phyloP scores from a whole-genome alignment of 2,329 filamentous ascomycete species.

The Alternaria sp. region DNA sequence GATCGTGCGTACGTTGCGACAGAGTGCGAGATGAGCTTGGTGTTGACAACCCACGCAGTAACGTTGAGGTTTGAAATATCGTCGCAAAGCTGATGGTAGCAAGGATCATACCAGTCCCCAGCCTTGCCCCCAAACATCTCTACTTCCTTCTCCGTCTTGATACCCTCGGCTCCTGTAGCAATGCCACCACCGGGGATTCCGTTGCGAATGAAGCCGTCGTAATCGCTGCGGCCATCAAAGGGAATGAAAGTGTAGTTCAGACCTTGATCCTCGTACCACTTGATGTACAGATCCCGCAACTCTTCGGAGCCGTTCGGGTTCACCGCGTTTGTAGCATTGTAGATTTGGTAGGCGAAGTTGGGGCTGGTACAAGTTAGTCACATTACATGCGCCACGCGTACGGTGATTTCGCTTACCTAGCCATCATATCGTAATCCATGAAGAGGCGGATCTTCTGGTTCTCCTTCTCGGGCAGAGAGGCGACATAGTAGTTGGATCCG shows the following conservation, averaged over 20 bases:
- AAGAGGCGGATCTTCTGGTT: slow-evolving; percentile 51
- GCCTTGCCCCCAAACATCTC: slow-evolving; percentile 48
- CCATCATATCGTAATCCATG: slow-evolving; percentile 55
- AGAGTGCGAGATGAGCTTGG: slow-evolving; percentile 48
- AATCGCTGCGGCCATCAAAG: slow-evolving; percentile 51
- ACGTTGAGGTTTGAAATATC: slow-evolving; percentile 48
- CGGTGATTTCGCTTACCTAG: slow-evolving; percentile 7
- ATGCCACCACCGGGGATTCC: slow-evolving; percentile 51
- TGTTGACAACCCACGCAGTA: slow-evolving; percentile 49
- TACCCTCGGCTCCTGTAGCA: slow-evolving; percentile 50
- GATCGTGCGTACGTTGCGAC: slow-evolving; percentile 46
- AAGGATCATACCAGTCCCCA: slow-evolving; percentile 48
- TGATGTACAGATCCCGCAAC: slow-evolving; percentile 46
- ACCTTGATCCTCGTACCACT: slow-evolving; percentile 46
- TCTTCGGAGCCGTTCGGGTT: slow-evolving; percentile 48
- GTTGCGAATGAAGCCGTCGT: slow-evolving; percentile 50
- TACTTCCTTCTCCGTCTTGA: slow-evolving; percentile 49
- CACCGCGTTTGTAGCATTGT: slow-evolving; percentile 47
- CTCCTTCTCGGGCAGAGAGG: slow-evolving; percentile 40
- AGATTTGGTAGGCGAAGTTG: slow-evolving; percentile 50
- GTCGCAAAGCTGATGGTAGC: slow-evolving; percentile 51
- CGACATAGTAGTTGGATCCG: slow-evolving; percentile 50
- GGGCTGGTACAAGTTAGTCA: slow-evolving; percentile 18
- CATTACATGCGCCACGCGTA: not conserved
- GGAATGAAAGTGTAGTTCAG: slow-evolving; percentile 49